phyloP scores from a whole-genome alignment of 768 basidiomycete species.

The Boletus coccyginus region DNA sequence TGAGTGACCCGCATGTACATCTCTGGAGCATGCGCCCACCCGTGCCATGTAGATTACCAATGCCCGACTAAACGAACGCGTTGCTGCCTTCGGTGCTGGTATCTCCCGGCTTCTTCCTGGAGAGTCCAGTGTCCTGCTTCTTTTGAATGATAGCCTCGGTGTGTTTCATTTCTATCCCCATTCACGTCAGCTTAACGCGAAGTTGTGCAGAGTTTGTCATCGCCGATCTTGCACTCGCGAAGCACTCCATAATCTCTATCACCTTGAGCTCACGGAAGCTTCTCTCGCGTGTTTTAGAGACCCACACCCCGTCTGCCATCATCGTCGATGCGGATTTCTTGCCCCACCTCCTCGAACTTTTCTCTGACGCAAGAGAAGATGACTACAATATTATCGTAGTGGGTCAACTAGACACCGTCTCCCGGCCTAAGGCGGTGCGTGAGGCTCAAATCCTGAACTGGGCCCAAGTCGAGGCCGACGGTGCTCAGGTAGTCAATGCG shows the following conservation, averaged over 20 bases:
- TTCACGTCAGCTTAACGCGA: neutral
- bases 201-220: constrained; percentile 65
- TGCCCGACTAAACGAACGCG: constrained; percentile 61
- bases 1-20: constrained; percentile 28
- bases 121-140: constrained; percentile 67
- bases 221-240: constrained; percentile 74
- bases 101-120: constrained; percentile 55
- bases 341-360: constrained; percentile 64
- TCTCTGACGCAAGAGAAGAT: constrained; percentile 58
- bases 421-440: constrained; percentile 46
- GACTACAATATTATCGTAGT: constrained; percentile 67
- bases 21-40: neutral
- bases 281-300: constrained; percentile 62
- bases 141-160: constrained; percentile 82
- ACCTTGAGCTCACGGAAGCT: constrained; percentile 60
- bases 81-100: constrained; percentile 72
- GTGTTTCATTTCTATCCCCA: constrained; percentile 12
- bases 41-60: constrained; percentile 64
- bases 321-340: constrained; percentile 68
- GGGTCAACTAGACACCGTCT: constrained; percentile 53
- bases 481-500: constrained; percentile 45
- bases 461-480: constrained; percentile 69
- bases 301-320: constrained; percentile 68
- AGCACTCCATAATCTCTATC: constrained; percentile 64
- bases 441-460: constrained; percentile 61